Conservation (phyloP, 129 eudicot species). For the Ambrosia artemisiifolia region DNA sequence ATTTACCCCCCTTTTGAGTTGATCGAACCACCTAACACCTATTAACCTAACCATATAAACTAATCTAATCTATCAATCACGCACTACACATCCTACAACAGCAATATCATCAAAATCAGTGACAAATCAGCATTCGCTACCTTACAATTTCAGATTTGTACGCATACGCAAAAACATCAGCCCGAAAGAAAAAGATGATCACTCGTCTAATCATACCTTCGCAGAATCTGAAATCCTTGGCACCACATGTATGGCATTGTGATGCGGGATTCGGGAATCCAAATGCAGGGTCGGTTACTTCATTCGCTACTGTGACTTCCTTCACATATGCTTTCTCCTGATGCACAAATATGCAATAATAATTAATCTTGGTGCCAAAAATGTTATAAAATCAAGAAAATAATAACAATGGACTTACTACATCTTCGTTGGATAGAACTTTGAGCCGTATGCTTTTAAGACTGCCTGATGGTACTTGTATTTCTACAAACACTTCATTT, state of each 20-base stretch:
- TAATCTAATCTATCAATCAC: no score
- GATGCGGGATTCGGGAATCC: constrained; percentile 70
- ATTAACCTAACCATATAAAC: no score
- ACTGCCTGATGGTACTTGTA: constrained; percentile 48
- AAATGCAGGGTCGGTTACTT: constrained; percentile 74
- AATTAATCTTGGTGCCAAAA: neutral
- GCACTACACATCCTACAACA: no score
- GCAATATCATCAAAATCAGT: no score
- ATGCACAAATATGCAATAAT: constrained; percentile 1
- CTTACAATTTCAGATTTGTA: no score
- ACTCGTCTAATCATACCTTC: constrained; percentile 52
- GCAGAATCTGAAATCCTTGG: constrained; percentile 51
- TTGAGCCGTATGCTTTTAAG: constrained; percentile 57
- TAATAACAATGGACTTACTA: constrained; percentile 45
- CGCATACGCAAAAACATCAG: neutral
- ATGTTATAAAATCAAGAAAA: neutral
- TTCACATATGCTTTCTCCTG: constrained; percentile 63
- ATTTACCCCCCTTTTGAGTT: no score
- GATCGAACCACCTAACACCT: no score
- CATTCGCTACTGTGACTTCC: constrained; percentile 45
- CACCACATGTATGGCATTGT: constrained; percentile 84
- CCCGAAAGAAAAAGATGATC: neutral
- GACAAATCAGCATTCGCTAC: no score
- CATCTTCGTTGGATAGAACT: constrained; percentile 65
- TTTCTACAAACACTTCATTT: constrained; percentile 38